phyloP scores from a whole-genome alignment of 306 rosid species.

The Cucurbita ficifolia region DNA sequence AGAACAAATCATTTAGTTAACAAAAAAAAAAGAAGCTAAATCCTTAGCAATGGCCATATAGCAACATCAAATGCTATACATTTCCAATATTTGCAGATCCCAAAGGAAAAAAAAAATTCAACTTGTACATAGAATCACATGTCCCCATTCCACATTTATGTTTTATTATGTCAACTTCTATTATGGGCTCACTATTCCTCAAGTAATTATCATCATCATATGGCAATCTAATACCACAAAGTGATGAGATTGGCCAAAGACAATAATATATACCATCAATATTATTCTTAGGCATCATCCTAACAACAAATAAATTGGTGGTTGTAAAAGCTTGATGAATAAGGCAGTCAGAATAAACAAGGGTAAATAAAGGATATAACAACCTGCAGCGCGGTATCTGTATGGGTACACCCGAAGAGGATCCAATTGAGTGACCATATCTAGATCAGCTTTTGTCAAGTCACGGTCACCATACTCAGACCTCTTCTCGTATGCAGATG shows the following conservation, averaged over 20 bases:
- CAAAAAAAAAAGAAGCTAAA: background rate
- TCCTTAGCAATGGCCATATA: background rate
- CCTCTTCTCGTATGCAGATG: conserved; percentile 86
- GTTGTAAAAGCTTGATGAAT: background rate
- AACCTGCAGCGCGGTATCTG: conserved; percentile 98
- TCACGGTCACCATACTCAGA: conserved; percentile 88
- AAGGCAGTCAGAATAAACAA: background rate
- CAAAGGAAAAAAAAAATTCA: background rate
- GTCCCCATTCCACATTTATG: background rate
- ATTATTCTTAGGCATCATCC: background rate
- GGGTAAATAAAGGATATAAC: background rate
- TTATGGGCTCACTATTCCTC: background rate
- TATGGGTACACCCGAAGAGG: conserved; percentile 90
- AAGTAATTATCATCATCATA: background rate
- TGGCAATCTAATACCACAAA: background rate
- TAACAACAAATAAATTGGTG: background rate
- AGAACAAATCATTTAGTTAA: background rate
- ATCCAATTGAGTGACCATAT: conserved; percentile 68
- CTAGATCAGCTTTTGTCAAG: conserved; percentile 59
- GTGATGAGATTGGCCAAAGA: background rate
- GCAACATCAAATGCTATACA: background rate
- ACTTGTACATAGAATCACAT: background rate
- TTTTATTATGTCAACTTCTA: background rate
- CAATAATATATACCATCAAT: background rate
- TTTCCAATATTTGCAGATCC: background rate